These are phyloP conservation scores for Stagonosporopsis rhizophila DNA, from an alignment of 2,329 filamentous ascomycete species.

Conservation along the genomic window DNA sequence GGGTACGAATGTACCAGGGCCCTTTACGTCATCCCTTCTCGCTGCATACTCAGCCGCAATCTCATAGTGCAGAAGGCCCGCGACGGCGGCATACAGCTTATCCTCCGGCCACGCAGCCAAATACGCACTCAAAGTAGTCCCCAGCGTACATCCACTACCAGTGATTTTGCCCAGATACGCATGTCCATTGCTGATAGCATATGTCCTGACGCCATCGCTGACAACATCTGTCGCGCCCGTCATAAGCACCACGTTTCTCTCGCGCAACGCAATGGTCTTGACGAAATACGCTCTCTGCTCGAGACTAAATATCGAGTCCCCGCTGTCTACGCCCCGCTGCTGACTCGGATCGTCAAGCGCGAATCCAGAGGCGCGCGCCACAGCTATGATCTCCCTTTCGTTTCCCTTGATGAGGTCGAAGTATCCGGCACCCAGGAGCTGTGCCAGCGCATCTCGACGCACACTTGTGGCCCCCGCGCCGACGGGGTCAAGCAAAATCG, in stretches of 20 bases:
- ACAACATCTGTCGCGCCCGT: conserved; percentile 81
- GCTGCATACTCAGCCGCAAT: conserved; percentile 75
- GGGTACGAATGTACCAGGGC: conserved; percentile 86
- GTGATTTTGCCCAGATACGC: conserved; percentile 73
- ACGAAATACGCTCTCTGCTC: conserved; percentile 69
- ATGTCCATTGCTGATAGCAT: conserved; percentile 79
- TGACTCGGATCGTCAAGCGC: conserved; percentile 51
- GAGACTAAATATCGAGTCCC: conserved; percentile 60
- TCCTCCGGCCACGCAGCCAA: conserved; percentile 57
- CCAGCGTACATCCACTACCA: conserved; percentile 80
- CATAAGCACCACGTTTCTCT: conserved; percentile 78
- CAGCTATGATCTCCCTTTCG: conserved; percentile 81
- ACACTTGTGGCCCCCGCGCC: conserved; percentile 84
- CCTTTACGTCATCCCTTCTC: conserved; percentile 66
- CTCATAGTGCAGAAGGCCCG: conserved; percentile 79
- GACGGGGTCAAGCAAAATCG: conserved; percentile 87
- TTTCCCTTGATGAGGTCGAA: conserved; percentile 95
- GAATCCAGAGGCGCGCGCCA: conserved; percentile 62
- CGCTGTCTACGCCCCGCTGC: conserved; percentile 87
- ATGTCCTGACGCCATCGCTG: conserved; percentile 73
- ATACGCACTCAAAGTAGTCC: conserved; percentile 79
- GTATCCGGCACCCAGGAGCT: conserved; percentile 75
- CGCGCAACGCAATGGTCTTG: conserved; percentile 68
- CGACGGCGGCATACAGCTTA: conserved; percentile 71
- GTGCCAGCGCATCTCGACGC: conserved; percentile 73